Evolutionary conservation across 1,139 yeast genomes (phyloP).

Genomic region (Debaryomycetaceae sp.): DNA sequence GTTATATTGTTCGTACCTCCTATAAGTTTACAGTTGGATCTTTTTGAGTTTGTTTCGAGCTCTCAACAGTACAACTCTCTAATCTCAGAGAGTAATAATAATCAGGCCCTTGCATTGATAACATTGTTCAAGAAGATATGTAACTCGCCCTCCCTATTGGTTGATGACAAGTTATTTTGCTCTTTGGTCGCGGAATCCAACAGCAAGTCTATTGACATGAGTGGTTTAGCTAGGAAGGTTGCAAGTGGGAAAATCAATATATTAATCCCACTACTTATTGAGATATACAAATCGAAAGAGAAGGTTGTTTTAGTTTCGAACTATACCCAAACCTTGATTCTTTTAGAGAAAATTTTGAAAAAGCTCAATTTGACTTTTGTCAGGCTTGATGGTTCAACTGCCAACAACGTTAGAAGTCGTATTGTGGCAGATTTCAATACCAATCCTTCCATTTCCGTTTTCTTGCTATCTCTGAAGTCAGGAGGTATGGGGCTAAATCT

Average conservation of each 20-base stretch:
- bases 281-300: constrained; percentile 43
- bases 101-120: constrained; percentile 58
- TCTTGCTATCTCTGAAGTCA: constrained; percentile 81
- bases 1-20: constrained; percentile 78
- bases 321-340: constrained; percentile 81
- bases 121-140: constrained; percentile 78
- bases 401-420: constrained; percentile 57
- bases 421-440: constrained; percentile 71
- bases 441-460: constrained; percentile 50
- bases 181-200: constrained; percentile 10
- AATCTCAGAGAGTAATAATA: constrained; percentile 22
- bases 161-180: constrained; percentile 34
- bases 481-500: constrained; percentile 94
- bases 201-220: not conserved
- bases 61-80: constrained; percentile 36
- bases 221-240: constrained; percentile 18
- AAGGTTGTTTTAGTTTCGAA: constrained; percentile 87
- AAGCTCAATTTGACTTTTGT: constrained; percentile 49
- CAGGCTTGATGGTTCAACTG: constrained; percentile 84
- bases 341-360: constrained; percentile 57
- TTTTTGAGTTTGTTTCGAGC: constrained; percentile 51
- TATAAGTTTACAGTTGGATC: constrained; percentile 51
- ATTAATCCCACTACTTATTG: constrained; percentile 51
- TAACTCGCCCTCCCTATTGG: constrained; percentile 58
- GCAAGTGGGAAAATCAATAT: constrained; percentile 57